Evolutionary conservation across 2,329 filamentous ascomycete genomes (phyloP), one percentile per base, ranked within the genome.

Genomic region (Harringtonia lauricola): DNA sequence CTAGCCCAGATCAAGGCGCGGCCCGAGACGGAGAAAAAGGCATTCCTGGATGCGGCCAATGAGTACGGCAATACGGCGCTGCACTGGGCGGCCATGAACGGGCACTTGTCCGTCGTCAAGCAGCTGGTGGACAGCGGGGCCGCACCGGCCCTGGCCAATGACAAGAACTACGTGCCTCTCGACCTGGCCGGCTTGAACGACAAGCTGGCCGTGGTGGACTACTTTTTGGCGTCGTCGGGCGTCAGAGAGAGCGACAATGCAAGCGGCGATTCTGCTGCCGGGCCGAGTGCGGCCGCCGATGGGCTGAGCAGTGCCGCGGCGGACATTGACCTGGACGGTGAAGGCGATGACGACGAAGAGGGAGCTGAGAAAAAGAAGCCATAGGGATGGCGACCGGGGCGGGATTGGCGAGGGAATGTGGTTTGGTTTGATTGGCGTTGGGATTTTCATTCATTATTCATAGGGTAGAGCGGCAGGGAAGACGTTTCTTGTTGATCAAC

Each of bases 21-120:
- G 36, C 61, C 61, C 38, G 60, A 52, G 18, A 59, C 59, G 29
- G 63, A 66, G 48, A 66, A 64, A 50, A 64, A 68, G 50, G 59
- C 70, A 1, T 78, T 81, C 52, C 61, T 88, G 21, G 83, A 87
- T 54, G 67, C 72, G 3, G 70, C 75, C 48, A 98, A 98, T 57
- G 69, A 79, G 49, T 82, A 84, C 37, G 89, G 88, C 36, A 96
- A 95, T 66, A 95, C 90, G 1, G 77, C 87, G 1, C 69, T 98
- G 46, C 92, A 98, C 65, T 96, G 89, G 89, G 90, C 90, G 0
- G 85, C 87, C 1, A 67, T 95, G 44, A 92, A 94, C 43, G 89
- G 89, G 2, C 89, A 95, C 56, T 67, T 96, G 3, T 76, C 81
- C 7, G 76, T 80, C 4, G 86, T 95, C 8, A 85, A 89, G 66